Conservation (phyloP, 768 basidiomycete species). For the Tricholoma flavovirens region DNA sequence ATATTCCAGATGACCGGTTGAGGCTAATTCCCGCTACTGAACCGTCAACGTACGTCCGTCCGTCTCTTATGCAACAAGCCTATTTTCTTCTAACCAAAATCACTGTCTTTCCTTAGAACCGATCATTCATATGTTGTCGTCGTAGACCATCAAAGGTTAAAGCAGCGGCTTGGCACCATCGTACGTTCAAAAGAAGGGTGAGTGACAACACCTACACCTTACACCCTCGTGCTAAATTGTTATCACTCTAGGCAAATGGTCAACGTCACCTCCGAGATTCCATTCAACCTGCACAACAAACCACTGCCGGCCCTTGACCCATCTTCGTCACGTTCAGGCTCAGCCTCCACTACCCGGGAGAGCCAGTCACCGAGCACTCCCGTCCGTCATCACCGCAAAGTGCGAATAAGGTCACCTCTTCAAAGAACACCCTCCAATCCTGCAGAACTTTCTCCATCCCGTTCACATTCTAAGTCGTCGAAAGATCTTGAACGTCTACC, state of each 20-base stretch:
- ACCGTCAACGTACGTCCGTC: conserved; percentile 15
- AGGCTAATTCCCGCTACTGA: conserved; percentile 24
- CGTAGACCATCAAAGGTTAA: conserved; percentile 43
- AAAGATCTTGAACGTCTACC: too few relatives aligned
- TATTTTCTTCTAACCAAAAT: not conserved
- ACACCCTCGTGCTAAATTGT: not conserved
- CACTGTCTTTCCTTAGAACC: not conserved
- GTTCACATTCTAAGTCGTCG: conserved; percentile 9
- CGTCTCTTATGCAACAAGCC: not conserved
- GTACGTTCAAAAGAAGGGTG: conserved; percentile 57
- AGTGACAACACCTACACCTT: conserved; percentile 15
- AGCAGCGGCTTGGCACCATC: conserved; percentile 45
- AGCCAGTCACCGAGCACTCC: conserved; percentile 9
- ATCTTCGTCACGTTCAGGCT: conserved; percentile 22
- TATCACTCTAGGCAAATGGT: conserved; percentile 50
- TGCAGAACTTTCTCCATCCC: conserved; percentile 11
- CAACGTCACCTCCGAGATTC: conserved; percentile 48
- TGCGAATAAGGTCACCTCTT: conserved; percentile 6
- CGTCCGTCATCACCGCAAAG: conserved; percentile 2
- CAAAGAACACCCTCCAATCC: conserved; percentile 16
- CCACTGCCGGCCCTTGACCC: conserved; percentile 18
- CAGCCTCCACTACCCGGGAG: conserved; percentile 16
- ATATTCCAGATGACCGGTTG: conserved; percentile 17
- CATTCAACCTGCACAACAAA: conserved; percentile 52
- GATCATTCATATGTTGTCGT: conserved; percentile 10